Percentiles rank a stretch among this genome's conserved stretches.
Evolutionary conservation across 306 rosid genomes (phyloP).

Genomic region (Cicer cuneatum): DNA sequence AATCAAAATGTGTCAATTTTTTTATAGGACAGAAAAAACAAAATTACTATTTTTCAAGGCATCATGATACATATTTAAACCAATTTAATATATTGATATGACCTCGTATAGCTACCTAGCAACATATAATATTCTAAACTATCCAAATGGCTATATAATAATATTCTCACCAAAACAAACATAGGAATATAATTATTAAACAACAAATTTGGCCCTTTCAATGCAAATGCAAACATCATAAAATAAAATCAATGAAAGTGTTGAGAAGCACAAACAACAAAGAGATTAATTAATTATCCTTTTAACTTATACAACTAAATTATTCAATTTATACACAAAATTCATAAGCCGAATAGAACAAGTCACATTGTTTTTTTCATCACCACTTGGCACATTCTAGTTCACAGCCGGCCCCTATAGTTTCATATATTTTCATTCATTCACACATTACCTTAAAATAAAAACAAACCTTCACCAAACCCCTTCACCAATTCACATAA

Average conservation of each 20-base stretch:
- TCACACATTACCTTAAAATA: slow-evolving; percentile 1
- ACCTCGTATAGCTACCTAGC: neutral
- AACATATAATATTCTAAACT: neutral
- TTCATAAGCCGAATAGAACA: slow-evolving; percentile 66
- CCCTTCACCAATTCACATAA: slow-evolving; percentile 39
- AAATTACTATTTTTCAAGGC: neutral
- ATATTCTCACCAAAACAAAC: slow-evolving; percentile 29
- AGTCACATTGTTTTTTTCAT: slow-evolving; percentile 75
- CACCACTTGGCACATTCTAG: slow-evolving; percentile 68
- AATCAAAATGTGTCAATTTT: neutral
- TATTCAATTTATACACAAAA: neutral
- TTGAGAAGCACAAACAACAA: slow-evolving; percentile 33
- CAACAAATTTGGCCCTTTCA: slow-evolving; percentile 25
- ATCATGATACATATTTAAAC: neutral
- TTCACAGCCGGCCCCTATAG: slow-evolving; percentile 59
- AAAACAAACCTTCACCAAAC: slow-evolving; percentile 13
- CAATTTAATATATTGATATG: slow-evolving; percentile 1
- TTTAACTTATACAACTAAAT: slow-evolving; percentile 33
- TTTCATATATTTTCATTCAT: neutral
- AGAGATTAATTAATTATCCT: slow-evolving; percentile 17
- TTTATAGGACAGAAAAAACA: neutral
- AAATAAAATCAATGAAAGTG: slow-evolving; percentile 43
- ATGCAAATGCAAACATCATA: neutral
- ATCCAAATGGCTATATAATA: slow-evolving; percentile 11
- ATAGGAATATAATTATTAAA: slow-evolving; percentile 16